These are phyloP conservation scores for Stephania yunnanensis DNA, from an alignment of 164 flowering plant species.

Conservation along the genomic window DNA sequence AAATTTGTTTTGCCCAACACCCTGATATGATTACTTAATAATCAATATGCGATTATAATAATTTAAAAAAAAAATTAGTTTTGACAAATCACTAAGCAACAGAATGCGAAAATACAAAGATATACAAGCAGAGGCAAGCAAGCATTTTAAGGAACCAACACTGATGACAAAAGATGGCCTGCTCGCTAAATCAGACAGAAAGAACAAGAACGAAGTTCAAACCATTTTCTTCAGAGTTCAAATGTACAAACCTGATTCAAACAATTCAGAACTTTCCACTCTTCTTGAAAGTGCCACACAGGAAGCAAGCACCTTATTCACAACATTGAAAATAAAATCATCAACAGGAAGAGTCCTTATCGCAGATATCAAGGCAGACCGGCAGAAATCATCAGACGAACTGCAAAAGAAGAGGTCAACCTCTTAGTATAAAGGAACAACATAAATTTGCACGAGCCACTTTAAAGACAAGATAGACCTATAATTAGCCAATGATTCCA, in stretches of 20 bases:
- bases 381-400: slow-evolving; percentile 42
- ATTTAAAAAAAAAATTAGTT: not conserved
- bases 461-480: slow-evolving; percentile 37
- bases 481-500: slow-evolving; percentile 56
- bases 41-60: not conserved
- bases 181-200: not conserved
- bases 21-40: slow-evolving; percentile 30
- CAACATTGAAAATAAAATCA: slow-evolving; percentile 35
- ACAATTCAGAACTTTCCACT: slow-evolving; percentile 22
- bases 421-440: not conserved
- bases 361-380: slow-evolving; percentile 34
- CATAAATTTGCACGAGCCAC: not conserved
- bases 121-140: not conserved
- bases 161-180: not conserved
- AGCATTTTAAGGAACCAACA: not conserved
- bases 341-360: slow-evolving; percentile 52
- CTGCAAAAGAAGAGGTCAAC: slow-evolving; percentile 37
- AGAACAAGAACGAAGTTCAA: not conserved
- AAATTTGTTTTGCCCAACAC: slow-evolving; percentile 48
- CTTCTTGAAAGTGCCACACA: slow-evolving; percentile 41
- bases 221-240: not conserved
- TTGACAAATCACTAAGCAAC: not conserved
- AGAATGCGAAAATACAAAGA: not conserved
- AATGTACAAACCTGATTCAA: slow-evolving; percentile 43
- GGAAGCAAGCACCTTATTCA: slow-evolving; percentile 43